Percentiles rank a stretch among this genome's conserved stretches.
phyloP scores from a whole-genome alignment of 2,329 filamentous ascomycete genomes.

The Colletotrichum paranaense region DNA sequence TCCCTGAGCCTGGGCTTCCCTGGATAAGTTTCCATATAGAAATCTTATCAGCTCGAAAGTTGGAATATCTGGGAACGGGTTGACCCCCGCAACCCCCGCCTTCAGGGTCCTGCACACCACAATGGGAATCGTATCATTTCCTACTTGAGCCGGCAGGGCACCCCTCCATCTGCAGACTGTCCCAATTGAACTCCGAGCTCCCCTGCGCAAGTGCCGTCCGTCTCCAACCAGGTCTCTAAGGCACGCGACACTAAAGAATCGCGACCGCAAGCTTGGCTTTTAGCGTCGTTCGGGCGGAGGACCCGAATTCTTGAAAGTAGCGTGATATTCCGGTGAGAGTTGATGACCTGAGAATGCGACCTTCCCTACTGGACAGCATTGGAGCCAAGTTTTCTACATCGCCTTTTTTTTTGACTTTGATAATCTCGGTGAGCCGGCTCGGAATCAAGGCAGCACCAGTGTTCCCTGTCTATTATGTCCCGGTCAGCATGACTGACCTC shows the following conservation, averaged over 20 bases:
- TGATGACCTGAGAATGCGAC: conserved; percentile 89
- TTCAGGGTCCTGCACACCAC: conserved; percentile 69
- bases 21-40: conserved; percentile 3
- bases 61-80: conserved; percentile 1
- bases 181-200: conserved; percentile 88
- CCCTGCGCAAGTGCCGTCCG: conserved; percentile 93
- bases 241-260: conserved; percentile 87
- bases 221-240: conserved; percentile 66
- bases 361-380: conserved; percentile 82
- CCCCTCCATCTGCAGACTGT: conserved; percentile 73
- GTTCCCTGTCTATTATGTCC: conserved; percentile 63
- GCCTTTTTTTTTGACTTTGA: conserved; percentile 87
- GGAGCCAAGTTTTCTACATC: conserved; percentile 80
- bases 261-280: conserved; percentile 84
- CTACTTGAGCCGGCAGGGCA: conserved; percentile 81
- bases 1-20: not conserved
- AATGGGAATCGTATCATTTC: conserved; percentile 80
- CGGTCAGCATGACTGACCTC: conserved; percentile 16
- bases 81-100: conserved; percentile 16
- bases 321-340: conserved; percentile 89
- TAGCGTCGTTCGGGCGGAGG: conserved; percentile 77
- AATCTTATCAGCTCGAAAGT: conserved; percentile 10
- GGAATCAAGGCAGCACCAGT: conserved; percentile 88
- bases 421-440: conserved; percentile 76
- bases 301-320: conserved; percentile 75